These are phyloP conservation scores for Lyophyllum decastes DNA, from an alignment of 768 basidiomycete genomes.

Conservation along the genomic window DNA sequence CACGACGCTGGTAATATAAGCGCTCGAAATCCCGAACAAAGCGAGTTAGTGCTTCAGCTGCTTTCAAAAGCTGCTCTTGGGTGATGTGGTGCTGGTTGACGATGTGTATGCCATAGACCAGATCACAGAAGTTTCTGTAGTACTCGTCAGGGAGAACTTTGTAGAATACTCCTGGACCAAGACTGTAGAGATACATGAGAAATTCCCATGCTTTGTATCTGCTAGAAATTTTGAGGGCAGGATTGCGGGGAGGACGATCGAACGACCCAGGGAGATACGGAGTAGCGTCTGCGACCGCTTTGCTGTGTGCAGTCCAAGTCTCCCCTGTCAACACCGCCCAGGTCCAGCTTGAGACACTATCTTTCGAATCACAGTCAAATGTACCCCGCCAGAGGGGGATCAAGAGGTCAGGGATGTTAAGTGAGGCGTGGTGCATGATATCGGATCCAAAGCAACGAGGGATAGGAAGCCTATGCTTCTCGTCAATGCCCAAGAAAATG, in stretches of 20 bases:
- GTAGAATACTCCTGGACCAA: constrained; percentile 14
- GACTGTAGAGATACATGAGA: constrained; percentile 11
- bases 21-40: constrained; percentile 24
- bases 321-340: constrained; percentile 28
- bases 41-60: background rate
- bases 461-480: constrained; percentile 15
- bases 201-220: constrained; percentile 25
- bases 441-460: no score
- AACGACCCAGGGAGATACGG: constrained; percentile 40
- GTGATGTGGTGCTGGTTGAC: constrained; percentile 12
- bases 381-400: constrained; percentile 33
- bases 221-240: constrained; percentile 36
- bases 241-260: constrained; percentile 41
- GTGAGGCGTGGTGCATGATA: constrained; percentile 36
- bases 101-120: constrained; percentile 8
- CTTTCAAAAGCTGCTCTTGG: background rate
- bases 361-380: constrained; percentile 15
- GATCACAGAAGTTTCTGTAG: constrained; percentile 14
- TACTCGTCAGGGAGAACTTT: constrained; percentile 4
- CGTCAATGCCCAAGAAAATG: constrained; percentile 29
- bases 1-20: constrained; percentile 30
- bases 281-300: constrained; percentile 26
- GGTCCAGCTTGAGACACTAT: constrained; percentile 22
- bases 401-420: constrained; percentile 40
- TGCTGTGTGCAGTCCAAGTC: constrained; percentile 36